phyloP scores from a whole-genome alignment of 768 basidiomycete genomes.

The Dacryopinax spathularia region DNA sequence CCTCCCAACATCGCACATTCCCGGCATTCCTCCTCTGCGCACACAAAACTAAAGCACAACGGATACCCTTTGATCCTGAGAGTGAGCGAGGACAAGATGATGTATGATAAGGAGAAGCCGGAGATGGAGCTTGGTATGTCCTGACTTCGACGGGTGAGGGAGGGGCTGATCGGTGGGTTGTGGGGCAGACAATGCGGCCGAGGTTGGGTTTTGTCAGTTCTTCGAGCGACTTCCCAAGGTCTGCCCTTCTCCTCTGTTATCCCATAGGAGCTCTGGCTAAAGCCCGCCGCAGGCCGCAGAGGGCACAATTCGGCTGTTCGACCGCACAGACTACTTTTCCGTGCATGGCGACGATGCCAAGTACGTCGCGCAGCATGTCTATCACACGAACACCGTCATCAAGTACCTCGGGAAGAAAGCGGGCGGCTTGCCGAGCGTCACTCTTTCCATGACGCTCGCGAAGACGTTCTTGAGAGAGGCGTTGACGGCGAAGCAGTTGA shows the following conservation, averaged over 20 bases:
- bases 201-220: slow-evolving; percentile 63
- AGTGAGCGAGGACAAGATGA: neutral
- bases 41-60: neutral
- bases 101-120: slow-evolving; percentile 4
- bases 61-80: neutral
- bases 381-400: slow-evolving; percentile 79
- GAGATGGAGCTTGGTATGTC: neutral
- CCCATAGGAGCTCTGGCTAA: neutral
- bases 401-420: slow-evolving; percentile 60
- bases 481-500: slow-evolving; percentile 74
- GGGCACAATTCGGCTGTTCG: slow-evolving; percentile 80
- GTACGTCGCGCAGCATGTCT: slow-evolving; percentile 73
- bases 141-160: neutral
- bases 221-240: slow-evolving; percentile 26
- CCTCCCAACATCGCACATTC: neutral
- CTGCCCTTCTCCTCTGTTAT: slow-evolving; percentile 1
- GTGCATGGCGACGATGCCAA: slow-evolving; percentile 78
- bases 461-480: slow-evolving; percentile 77
- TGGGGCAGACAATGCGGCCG: slow-evolving; percentile 42
- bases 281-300: slow-evolving; percentile 8
- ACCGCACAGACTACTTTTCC: slow-evolving; percentile 68
- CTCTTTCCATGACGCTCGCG: slow-evolving; percentile 59
- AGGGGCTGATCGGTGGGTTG: neutral
- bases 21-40: neutral
- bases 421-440: slow-evolving; percentile 55